These are phyloP conservation scores for Candida sanyaensis DNA, from an alignment of 1,139 yeast genomes.

Conservation along the genomic window DNA sequence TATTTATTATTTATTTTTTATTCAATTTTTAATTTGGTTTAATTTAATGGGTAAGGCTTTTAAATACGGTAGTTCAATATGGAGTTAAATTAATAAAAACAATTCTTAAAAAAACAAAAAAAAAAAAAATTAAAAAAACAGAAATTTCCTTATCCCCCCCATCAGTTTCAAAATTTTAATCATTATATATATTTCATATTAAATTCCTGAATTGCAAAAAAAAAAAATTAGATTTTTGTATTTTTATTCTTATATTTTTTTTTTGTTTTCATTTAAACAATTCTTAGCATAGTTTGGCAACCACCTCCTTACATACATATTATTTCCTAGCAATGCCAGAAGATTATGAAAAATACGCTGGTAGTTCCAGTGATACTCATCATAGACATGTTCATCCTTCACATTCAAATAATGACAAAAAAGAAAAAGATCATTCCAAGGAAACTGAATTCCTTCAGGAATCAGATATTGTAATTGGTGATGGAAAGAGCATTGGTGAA, in stretches of 20 bases:
- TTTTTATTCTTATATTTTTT: not conserved
- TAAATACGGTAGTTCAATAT: no score
- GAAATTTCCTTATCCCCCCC: no score
- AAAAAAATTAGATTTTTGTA: no score
- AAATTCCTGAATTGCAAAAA: no score
- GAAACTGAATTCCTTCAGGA: slow-evolving; percentile 12
- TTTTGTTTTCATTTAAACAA: not conserved
- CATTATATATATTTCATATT: no score
- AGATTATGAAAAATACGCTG: slow-evolving; percentile 12
- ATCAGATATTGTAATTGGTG: slow-evolving; percentile 11
- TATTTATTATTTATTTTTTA: not conserved
- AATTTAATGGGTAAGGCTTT: not conserved
- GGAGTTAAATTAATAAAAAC: not conserved
- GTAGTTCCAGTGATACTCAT: slow-evolving; percentile 8
- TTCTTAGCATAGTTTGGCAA: not conserved
- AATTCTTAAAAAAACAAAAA: no score
- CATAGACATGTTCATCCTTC: slow-evolving; percentile 8
- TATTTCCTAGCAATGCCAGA: slow-evolving; percentile 3
- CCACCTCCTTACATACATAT: not conserved
- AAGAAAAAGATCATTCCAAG: slow-evolving; percentile 9
- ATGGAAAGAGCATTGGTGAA: slow-evolving; percentile 15
- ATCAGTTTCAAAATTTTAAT: no score
- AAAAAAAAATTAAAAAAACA: no score
- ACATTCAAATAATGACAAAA: slow-evolving; percentile 6
- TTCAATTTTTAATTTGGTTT: not conserved